Evolutionary conservation across 306 rosid species (phyloP), one percentile per base, ranked within the genome.

Genomic region (Rosa lucieae): DNA sequence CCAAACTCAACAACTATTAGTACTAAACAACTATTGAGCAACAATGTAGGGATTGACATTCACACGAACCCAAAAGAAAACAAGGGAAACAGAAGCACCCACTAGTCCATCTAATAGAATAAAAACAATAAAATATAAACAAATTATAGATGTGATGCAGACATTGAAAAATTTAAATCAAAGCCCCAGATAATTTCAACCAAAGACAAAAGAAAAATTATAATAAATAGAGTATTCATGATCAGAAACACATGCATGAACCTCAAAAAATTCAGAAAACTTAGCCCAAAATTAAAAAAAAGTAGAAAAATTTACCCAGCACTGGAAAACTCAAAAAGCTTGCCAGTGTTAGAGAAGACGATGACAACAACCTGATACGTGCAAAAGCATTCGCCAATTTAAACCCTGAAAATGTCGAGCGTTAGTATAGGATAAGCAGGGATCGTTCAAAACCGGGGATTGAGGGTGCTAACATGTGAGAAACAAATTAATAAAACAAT

Each of bases 211-310:
- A 11, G 48, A 2, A 5, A 21, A 18, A 14, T 81, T 63, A 55
- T 59, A 37, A 73, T 56, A 59, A 70, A 11, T 5, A 17, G 2
- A 78, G 68, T 17, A 5, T 37, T 44, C 15, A n/a, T 40, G 71
- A 70, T 20, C 73, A 72, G 65, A 70, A 76, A 35, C 61, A 47
- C 79, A 62, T 76, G 62, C 79, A 76, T 46, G 79, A 62, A 32
- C 37, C 46, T 29, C 44, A 42, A 55, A 73, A 88, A 8, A 65
- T n/a, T 46, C 63, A 76, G 85, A 85, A 85, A 84, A n/a, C 6
- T 40, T 37, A 77, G 76, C 67, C 14, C 11, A 75, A 10, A 78
- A 10, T 42, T 23, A 13, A 23, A 0, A 29, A 29, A 3, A 18
- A n/a, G 35, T n/a, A 37, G 51, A 29, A 58, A 67, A n/a, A n/a